Conservation (phyloP, 768 basidiomycete species). For the Collybia sp. region DNA sequence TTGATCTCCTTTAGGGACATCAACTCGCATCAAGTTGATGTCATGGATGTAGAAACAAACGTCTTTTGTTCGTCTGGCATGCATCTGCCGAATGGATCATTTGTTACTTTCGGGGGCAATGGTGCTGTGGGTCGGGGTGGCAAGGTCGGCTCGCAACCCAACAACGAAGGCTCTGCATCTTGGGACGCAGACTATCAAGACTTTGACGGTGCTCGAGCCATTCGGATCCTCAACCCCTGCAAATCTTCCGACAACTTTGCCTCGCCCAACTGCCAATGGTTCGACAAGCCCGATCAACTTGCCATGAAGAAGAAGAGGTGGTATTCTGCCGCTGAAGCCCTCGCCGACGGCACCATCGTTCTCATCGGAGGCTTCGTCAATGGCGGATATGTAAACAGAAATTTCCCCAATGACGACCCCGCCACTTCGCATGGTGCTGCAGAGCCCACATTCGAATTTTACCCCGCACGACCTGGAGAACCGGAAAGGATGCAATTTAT, state of each 20-base stretch:
- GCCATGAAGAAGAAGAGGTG: slow-evolving; percentile 68
- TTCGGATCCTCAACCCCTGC: slow-evolving; percentile 83
- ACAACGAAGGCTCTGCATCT: slow-evolving; percentile 36
- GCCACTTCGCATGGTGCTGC: slow-evolving; percentile 59
- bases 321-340: slow-evolving; percentile 75
- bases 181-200: slow-evolving; percentile 72
- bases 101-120: slow-evolving; percentile 73
- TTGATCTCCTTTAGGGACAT: slow-evolving; percentile 45
- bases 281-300: slow-evolving; percentile 57
- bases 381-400: slow-evolving; percentile 78
- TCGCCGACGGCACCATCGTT: slow-evolving; percentile 72
- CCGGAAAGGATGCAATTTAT: slow-evolving; percentile 63
- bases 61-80: slow-evolving; percentile 80
- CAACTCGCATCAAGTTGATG: slow-evolving; percentile 44
- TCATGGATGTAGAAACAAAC: slow-evolving; percentile 74
- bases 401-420: slow-evolving; percentile 66
- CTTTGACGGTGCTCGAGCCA: slow-evolving; percentile 74
- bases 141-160: slow-evolving; percentile 42
- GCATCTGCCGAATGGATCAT: slow-evolving; percentile 80
- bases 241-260: slow-evolving; percentile 39
- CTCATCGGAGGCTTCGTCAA: slow-evolving; percentile 79
- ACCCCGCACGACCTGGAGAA: slow-evolving; percentile 49
- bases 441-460: slow-evolving; percentile 83
- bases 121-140: slow-evolving; percentile 68
- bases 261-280: slow-evolving; percentile 61